These are phyloP conservation scores for Cyclospora cayetanensis DNA, from an alignment of 169 alveolate species.

Conservation along the genomic window DNA sequence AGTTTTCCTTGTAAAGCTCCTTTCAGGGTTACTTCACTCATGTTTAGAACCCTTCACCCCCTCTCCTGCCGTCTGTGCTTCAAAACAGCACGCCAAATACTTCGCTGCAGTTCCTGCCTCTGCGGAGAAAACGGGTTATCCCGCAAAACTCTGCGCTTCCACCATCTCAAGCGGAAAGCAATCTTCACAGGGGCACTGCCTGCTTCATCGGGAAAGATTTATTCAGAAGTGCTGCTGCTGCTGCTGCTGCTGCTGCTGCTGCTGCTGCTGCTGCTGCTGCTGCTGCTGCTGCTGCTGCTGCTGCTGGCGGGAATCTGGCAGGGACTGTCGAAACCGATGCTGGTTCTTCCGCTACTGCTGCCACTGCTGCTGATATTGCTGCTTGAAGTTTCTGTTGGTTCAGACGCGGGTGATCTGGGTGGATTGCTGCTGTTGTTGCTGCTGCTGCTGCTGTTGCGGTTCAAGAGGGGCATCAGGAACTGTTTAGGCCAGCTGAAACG, in stretches of 20 bases:
- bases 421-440: not conserved
- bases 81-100: no score
- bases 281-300: not conserved
- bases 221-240: not conserved
- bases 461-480: not conserved
- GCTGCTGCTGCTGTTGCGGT: not conserved
- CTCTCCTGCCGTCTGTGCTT: no score
- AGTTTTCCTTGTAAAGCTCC: no score
- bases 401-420: no score
- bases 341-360: not conserved
- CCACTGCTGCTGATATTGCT: not conserved
- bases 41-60: no score
- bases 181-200: no score
- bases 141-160: no score
- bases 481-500: not conserved
- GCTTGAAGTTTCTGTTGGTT: not conserved
- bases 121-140: no score
- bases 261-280: conserved; percentile 15
- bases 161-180: no score
- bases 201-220: no score
- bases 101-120: no score
- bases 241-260: not conserved
- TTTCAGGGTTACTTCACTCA: no score
- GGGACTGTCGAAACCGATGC: not conserved
- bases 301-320: not conserved